Conservation (phyloP, 2,329 filamentous ascomycete genomes). For the Acephala macrosclerotiorum region DNA sequence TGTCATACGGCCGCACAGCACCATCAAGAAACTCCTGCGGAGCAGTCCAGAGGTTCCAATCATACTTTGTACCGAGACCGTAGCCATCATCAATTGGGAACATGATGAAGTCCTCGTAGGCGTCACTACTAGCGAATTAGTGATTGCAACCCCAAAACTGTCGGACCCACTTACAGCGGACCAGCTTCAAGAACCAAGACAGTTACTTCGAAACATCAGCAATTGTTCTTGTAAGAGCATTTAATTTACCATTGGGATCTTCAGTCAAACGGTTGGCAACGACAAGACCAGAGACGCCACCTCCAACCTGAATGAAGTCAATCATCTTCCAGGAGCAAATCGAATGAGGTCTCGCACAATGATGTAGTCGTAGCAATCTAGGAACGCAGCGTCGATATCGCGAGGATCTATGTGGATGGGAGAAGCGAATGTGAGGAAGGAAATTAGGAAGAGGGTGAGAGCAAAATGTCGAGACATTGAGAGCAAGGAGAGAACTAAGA, state of each 20-base stretch:
- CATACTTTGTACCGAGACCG: constrained; percentile 48
- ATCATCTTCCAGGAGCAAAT: too few relatives aligned
- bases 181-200: constrained; percentile 40
- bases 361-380: constrained; percentile 48
- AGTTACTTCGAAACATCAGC: constrained; percentile 31
- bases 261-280: constrained; percentile 53
- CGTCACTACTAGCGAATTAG: constrained; percentile 31
- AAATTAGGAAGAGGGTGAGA: constrained; percentile 13
- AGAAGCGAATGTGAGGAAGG: constrained; percentile 17
- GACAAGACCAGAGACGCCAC: constrained; percentile 54
- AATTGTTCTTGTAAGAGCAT: neutral
- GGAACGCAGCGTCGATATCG: constrained; percentile 33
- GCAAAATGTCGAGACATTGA: neutral
- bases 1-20: constrained; percentile 32
- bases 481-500: constrained; percentile 2
- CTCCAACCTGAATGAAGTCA: constrained; percentile 45
- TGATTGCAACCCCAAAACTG: too few relatives aligned
- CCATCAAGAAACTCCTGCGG: constrained; percentile 46
- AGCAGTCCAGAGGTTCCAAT: constrained; percentile 50
- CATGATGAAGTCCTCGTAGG: constrained; percentile 36
- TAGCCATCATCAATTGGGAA: constrained; percentile 37
- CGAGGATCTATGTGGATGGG: constrained; percentile 30
- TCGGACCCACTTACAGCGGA: constrained; percentile 26
- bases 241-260: constrained; percentile 33
- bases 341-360: constrained; percentile 34